A percentile compares a stretch with the other conserved stretches of the same genome.
Evolutionary conservation across 2,329 filamentous ascomycete species (phyloP).

Genomic region (Colletotrichum sp.): DNA sequence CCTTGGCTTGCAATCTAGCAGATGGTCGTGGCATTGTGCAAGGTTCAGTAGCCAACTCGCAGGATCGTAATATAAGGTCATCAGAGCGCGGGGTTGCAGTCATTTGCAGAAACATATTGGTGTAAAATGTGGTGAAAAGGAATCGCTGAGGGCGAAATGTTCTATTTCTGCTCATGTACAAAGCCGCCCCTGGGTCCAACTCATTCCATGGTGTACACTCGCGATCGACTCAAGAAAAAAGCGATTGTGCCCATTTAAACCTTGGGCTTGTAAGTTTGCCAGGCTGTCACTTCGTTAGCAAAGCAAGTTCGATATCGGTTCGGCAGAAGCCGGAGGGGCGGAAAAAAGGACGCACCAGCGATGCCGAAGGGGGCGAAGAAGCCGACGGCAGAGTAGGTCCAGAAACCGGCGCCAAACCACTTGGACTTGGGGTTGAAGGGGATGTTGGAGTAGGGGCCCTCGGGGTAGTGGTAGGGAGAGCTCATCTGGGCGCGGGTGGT

Average conservation of each 20-base stretch:
- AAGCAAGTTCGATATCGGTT: neutral
- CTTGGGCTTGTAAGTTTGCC: constrained; percentile 54
- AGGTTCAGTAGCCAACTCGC: no score
- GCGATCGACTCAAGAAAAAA: constrained; percentile 14
- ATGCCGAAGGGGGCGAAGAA: constrained; percentile 69
- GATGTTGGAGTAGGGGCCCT: constrained; percentile 92
- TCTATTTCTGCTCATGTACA: constrained; percentile 40
- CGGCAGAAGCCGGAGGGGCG: neutral
- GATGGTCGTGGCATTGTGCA: neutral
- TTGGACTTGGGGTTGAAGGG: constrained; percentile 95
- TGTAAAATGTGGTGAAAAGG: neutral
- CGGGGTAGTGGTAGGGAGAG: constrained; percentile 97
- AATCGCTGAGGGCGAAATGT: constrained; percentile 21
- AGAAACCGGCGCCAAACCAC: constrained; percentile 85
- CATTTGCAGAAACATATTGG: neutral
- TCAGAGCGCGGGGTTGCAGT: neutral
- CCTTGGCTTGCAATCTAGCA: neutral
- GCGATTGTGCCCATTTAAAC: constrained; percentile 30
- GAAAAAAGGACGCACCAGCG: constrained; percentile 54
- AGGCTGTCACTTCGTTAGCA: constrained; percentile 44
- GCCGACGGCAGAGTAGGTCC: constrained; percentile 66
- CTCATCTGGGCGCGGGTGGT: constrained; percentile 83
- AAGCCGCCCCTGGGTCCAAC: constrained; percentile 27
- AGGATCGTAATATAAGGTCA: neutral
- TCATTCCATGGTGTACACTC: constrained; percentile 21